A percentile compares a stretch with the other conserved stretches of the same genome.
These are phyloP conservation scores for Emmonsia crescens DNA, from an alignment of 2,329 filamentous ascomycete genomes.

Conservation along the genomic window DNA sequence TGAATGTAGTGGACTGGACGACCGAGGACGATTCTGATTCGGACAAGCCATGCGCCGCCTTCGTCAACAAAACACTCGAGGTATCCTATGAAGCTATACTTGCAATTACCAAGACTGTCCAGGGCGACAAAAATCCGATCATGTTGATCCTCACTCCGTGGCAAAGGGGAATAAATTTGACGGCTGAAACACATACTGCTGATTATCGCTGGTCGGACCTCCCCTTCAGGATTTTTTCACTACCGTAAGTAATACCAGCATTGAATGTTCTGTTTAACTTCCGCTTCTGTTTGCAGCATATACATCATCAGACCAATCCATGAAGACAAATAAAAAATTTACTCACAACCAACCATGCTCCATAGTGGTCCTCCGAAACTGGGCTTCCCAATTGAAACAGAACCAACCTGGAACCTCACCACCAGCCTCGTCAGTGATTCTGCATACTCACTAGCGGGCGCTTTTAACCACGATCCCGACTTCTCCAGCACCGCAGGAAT, in stretches of 20 bases:
- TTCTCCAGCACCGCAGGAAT: neutral
- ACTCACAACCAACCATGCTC: neutral
- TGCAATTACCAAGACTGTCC: conserved; percentile 1
- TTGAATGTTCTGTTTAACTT: neutral
- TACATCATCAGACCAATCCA: neutral
- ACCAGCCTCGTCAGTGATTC: neutral
- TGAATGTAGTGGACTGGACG: conserved; percentile 4
- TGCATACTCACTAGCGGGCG: neutral
- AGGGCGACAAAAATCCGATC: neutral
- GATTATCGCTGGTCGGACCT: neutral
- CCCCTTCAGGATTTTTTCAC: neutral
- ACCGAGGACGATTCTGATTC: neutral
- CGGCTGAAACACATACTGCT: neutral
- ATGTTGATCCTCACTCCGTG: conserved; percentile 1
- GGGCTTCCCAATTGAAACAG: neutral
- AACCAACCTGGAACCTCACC: neutral
- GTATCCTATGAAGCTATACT: neutral
- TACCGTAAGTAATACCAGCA: neutral
- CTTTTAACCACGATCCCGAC: neutral
- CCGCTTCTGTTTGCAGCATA: neutral
- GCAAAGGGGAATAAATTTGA: conserved; percentile 1
- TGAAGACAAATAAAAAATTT: neutral
- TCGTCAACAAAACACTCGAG: neutral
- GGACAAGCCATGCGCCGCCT: conserved; percentile 1
- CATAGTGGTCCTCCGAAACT: neutral